Evolutionary conservation across 345 rosid species (phyloP).

Genomic region (Trapa incisa): DNA sequence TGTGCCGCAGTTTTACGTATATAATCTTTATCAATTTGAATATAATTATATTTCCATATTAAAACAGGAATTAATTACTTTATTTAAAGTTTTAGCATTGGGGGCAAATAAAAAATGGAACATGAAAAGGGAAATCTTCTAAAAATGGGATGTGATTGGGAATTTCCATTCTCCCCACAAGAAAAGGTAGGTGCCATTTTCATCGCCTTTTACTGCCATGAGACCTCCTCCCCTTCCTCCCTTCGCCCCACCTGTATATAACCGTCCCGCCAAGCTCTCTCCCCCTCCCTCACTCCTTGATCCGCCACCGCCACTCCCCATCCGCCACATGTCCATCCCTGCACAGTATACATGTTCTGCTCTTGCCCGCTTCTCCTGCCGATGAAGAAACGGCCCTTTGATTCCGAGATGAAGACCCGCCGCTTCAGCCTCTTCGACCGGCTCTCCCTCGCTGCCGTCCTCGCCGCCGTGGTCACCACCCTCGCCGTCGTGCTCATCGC

Average conservation of each 20-base stretch:
- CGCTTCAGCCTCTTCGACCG: slow-evolving; percentile 5
- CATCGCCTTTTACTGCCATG: not conserved
- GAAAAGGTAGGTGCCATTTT: not conserved
- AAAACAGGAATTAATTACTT: too few species aligned
- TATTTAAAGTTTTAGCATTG: too few species aligned
- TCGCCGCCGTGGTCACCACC: not conserved
- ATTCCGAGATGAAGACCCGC: slow-evolving; percentile 6
- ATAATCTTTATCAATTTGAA: too few species aligned
- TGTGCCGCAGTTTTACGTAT: too few species aligned
- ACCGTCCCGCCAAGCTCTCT: not conserved
- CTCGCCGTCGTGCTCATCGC: slow-evolving; percentile 4
- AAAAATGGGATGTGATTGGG: too few species aligned
- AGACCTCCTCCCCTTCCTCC: not conserved
- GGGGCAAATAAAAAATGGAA: too few species aligned
- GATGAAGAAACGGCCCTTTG: slow-evolving; percentile 5
- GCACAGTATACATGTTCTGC: not conserved
- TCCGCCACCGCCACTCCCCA: not conserved
- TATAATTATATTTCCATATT: too few species aligned
- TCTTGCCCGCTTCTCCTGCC: not conserved
- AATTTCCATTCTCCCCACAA: too few species aligned
- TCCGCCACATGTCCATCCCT: not conserved
- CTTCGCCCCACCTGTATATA: not conserved
- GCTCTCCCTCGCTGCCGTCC: slow-evolving; percentile 2
- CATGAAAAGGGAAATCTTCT: too few species aligned
- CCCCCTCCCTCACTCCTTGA: too few species aligned